Evolutionary conservation across 73 alveolate species (phyloP), one percentile per base, ranked within the genome.

Genomic region (Paramecium sexaurelia): DNA sequence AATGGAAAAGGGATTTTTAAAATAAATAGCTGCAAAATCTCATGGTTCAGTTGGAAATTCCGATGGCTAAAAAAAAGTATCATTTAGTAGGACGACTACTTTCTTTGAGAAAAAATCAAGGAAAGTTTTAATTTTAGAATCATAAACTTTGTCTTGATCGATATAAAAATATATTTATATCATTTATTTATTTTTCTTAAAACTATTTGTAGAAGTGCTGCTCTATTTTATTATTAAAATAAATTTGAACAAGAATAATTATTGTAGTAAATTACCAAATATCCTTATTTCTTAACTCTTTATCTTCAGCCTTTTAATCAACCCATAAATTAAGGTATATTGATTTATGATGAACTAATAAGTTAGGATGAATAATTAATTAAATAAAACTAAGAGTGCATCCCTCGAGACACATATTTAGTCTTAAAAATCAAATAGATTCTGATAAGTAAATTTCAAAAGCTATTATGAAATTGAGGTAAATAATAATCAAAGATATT

Each of bases 151-250:
- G 26, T 61, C 83, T 61, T 61, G 83, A 61, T 61, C 11, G 6
- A 61, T 61, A 61, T 61, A 51, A 51, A 41, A 26, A 61, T 61
- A 22, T 61, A 24, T 61, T 51, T 51, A 15, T 45, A 15, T 41
- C 15, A 51, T 29, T 51, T 61, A 11, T 61, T 5, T 10, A 29
- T 29, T 61, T 19, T 61, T 78, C 90, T 41, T 17, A 39, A 73
- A 78, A 78, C 43, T 8, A 78, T 39, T 41, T 78, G 39, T 2
- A 78, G 40, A 29, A 78, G 73, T 78, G 55, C 90, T 78, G 75
- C 22, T 40, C 90, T 78, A 26, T 40, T 26, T 47, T 41, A 78
- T 78, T 75, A 78, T 78, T 78, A 45, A 78, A 78, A 33, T 78
- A 11, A 24, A 41, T 78, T 45, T 78, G 41, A 78, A 78, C 19